A percentile compares a stretch with the other conserved stretches of the same genome.
These are phyloP conservation scores for Phylloporus sp. DNA, from an alignment of 768 basidiomycete species.

Conservation along the genomic window DNA sequence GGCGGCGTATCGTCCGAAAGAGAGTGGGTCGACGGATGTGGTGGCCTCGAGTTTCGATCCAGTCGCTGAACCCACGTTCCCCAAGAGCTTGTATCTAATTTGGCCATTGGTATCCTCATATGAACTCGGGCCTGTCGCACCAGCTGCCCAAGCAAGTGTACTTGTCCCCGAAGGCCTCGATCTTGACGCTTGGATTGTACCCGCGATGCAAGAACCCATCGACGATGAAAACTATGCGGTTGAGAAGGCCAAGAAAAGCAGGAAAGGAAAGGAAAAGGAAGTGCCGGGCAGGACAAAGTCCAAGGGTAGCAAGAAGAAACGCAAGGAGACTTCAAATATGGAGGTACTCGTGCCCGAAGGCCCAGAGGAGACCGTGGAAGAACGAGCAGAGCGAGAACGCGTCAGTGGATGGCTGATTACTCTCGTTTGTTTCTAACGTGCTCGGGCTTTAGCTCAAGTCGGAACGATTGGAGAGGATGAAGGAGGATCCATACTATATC, in stretches of 20 bases:
- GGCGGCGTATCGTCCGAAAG: slow-evolving; percentile 46
- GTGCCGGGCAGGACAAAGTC: slow-evolving; percentile 21
- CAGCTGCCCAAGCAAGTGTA: slow-evolving; percentile 76
- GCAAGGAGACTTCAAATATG: slow-evolving; percentile 17
- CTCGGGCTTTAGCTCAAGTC: slow-evolving; percentile 54
- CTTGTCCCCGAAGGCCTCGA: slow-evolving; percentile 81
- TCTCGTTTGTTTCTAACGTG: slow-evolving; percentile 5
- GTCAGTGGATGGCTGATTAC: slow-evolving; percentile 37
- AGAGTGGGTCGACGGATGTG: slow-evolving; percentile 34
- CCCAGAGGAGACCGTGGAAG: slow-evolving; percentile 54
- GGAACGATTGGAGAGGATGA: slow-evolving; percentile 69
- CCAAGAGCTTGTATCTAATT: slow-evolving; percentile 87
- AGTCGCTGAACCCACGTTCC: slow-evolving; percentile 51
- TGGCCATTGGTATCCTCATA: slow-evolving; percentile 72
- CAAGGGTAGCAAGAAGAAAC: slow-evolving; percentile 47
- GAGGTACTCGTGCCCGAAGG: slow-evolving; percentile 39
- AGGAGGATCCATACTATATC: slow-evolving; percentile 92
- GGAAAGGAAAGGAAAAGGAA: slow-evolving; percentile 47
- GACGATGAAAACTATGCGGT: slow-evolving; percentile 37
- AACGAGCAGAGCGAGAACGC: slow-evolving; percentile 55
- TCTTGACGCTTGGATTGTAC: slow-evolving; percentile 81
- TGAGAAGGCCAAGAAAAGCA: slow-evolving; percentile 39
- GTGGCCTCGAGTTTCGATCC: slow-evolving; percentile 38
- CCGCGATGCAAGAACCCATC: slow-evolving; percentile 42
- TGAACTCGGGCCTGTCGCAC: slow-evolving; percentile 83